These are phyloP conservation scores for Stromatinia cepivora DNA, from an alignment of 2,329 filamentous ascomycete species.

Conservation along the genomic window DNA sequence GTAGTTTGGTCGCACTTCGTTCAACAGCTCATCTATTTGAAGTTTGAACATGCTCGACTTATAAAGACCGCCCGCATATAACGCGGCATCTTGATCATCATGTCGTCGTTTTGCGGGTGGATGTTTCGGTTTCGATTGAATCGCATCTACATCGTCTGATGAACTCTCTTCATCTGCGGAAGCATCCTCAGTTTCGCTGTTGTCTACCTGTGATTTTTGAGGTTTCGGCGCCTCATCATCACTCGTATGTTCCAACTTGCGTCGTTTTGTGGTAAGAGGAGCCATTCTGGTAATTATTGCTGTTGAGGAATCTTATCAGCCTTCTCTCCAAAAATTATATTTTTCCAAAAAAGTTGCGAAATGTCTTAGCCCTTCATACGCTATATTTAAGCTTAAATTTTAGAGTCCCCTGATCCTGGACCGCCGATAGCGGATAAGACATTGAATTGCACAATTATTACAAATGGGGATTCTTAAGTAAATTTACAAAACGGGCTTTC, in stretches of 20 bases:
- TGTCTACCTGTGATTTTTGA: conserved; percentile 19
- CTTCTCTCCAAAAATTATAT: conserved; percentile 20
- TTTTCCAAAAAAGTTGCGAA: conserved; percentile 19
- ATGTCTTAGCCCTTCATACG: conserved; percentile 6
- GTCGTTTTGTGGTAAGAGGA: conserved; percentile 38
- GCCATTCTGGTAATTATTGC: conserved; percentile 28
- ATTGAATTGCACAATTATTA: conserved; percentile 10
- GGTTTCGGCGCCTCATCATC: conserved; percentile 1
- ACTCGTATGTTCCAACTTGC: conserved; percentile 39
- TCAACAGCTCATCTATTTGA: conserved; percentile 63
- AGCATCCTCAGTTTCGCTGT: conserved; percentile 20
- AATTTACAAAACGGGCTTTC: not conserved
- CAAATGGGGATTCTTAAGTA: not conserved
- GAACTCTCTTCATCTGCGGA: conserved; percentile 20
- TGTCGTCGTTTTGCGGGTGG: conserved; percentile 29
- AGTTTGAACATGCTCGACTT: conserved; percentile 68
- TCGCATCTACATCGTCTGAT: conserved; percentile 31
- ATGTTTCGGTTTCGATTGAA: conserved; percentile 22
- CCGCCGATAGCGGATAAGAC: conserved; percentile 28
- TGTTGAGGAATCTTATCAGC: conserved; percentile 7
- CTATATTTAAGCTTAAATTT: conserved; percentile 27
- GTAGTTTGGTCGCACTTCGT: conserved; percentile 57
- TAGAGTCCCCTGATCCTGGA: conserved; percentile 2
- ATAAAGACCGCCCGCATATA: conserved; percentile 50
- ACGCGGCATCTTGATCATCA: conserved; percentile 39